phyloP scores from a whole-genome alignment of 2,329 filamentous ascomycete species.

The Colletotrichum tabaci region DNA sequence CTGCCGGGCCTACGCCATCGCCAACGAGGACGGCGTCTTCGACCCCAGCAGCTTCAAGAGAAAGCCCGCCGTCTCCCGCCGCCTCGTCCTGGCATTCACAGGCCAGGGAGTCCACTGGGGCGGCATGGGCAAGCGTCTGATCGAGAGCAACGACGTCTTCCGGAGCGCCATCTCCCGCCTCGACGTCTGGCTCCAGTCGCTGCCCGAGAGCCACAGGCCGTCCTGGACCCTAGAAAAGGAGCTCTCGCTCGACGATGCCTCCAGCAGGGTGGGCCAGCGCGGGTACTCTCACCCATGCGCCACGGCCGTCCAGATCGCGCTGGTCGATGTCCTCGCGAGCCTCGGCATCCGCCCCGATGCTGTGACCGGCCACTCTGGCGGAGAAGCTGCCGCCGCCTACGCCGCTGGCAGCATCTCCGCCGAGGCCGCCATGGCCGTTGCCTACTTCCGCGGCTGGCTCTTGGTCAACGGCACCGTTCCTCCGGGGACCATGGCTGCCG shows the following conservation, averaged over 20 bases:
- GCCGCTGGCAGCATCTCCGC: constrained; percentile 54
- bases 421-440: constrained; percentile 54
- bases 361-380: constrained; percentile 60
- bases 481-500: constrained; percentile 57
- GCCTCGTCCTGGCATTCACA: constrained; percentile 41
- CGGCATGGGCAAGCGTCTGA: constrained; percentile 40
- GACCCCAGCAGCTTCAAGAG: constrained; percentile 37
- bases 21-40: constrained; percentile 37
- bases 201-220: constrained; percentile 38
- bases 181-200: constrained; percentile 36
- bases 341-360: constrained; percentile 51
- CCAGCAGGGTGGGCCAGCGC: constrained; percentile 46
- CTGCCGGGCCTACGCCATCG: constrained; percentile 47
- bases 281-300: constrained; percentile 48
- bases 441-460: constrained; percentile 56
- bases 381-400: constrained; percentile 63
- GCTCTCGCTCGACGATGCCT: constrained; percentile 44
- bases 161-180: constrained; percentile 36
- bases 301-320: constrained; percentile 55
- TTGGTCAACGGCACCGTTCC: constrained; percentile 44
- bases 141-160: constrained; percentile 32
- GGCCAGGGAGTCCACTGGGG: constrained; percentile 44
- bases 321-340: constrained; percentile 56
- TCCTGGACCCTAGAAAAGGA: constrained; percentile 46
- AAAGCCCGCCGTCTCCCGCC: constrained; percentile 28